Percentiles rank a stretch among this genome's conserved stretches.
phyloP scores from a whole-genome alignment of 495 filamentous ascomycete species.

The Aspergillus incahuasiensis region DNA sequence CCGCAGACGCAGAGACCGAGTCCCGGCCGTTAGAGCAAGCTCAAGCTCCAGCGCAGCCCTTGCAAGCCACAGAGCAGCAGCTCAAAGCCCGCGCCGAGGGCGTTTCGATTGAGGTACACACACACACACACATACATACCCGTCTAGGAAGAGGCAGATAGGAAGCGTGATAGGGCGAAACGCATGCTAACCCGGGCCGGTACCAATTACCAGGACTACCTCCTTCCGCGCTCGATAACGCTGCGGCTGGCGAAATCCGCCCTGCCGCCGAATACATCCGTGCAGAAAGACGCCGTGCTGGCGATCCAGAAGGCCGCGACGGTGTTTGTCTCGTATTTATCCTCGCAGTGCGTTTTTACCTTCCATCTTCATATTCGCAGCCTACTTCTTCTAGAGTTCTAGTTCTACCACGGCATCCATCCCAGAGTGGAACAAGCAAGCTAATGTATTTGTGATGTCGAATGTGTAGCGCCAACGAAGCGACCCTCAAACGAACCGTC shows the following conservation, averaged over 20 bases:
- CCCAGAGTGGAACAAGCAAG: not conserved
- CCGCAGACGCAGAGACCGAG: not conserved
- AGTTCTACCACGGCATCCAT: no score
- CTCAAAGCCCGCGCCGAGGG: conserved; percentile 42
- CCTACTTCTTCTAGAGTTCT: no score
- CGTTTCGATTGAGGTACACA: conserved; percentile 40
- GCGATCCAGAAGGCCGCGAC: conserved; percentile 91
- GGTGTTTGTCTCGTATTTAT: conserved; percentile 89
- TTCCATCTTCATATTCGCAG: not conserved
- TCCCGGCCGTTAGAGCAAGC: not conserved
- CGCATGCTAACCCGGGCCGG: no score
- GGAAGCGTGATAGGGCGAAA: no score
- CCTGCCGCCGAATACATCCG: conserved; percentile 91
- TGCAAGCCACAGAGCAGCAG: conserved; percentile 44
- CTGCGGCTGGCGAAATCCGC: conserved; percentile 90
- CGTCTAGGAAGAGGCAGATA: not conserved
- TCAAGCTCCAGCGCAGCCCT: conserved; percentile 2
- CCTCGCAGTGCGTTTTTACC: conserved; percentile 61
- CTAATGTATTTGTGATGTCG: not conserved
- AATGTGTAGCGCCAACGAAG: conserved; percentile 71
- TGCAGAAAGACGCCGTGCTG: conserved; percentile 87
- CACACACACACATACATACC: not conserved
- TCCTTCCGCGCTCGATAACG: conserved; percentile 88
- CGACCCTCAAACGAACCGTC: conserved; percentile 76
- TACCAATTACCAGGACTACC: conserved; percentile 66